Evolutionary conservation across 225 moss, liverwort and hornwort species (phyloP), one percentile per base, ranked within the genome.

Genomic region (Antitrichia curtipendula): DNA sequence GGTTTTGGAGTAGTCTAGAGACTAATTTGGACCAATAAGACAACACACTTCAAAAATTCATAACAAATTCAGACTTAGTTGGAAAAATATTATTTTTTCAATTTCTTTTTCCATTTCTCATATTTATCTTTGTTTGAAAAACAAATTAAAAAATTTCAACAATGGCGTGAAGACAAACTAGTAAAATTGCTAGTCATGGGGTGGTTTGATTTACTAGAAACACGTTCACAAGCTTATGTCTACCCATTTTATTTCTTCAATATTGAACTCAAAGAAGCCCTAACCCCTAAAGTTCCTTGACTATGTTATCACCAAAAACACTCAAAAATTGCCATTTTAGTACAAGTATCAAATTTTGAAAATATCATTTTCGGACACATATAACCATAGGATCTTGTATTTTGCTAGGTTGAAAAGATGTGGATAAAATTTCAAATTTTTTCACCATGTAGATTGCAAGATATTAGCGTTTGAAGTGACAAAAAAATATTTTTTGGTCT

Each of bases 1-100:
- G 20, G 4, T 49, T 41, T 41, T 9, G 5, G 2, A 3, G 9
- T 43, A 23, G 8, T 23, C 23, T 22, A 23, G 3, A 68, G 23
- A 68, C 6, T 25, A 0, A 0, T 45, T 16, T 13, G 7, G 10
- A 50, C 34, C 21, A 13, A 32, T 75, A 34, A 4, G 8, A 0
- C 34, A 52, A 3, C 14, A 36, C 22, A 22, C 22, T 75, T 52
- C 52, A 8, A 13, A 75, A 75, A 34, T 34, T 34, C 22, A 52
- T 13, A 34, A 34, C 22, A 75, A 50, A 34, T 23, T 36, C 47
- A 21, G 32, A 49, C 6, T 3, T 21, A 0, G 0, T 50, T 43
- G 43, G 16, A 28, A 70, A 71, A 43, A 27, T 9, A 8, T n/a
- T 6, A 15, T 31, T 8, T 27, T 47, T 50, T 20, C 74, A 20